Percentiles rank a stretch among this genome's conserved stretches.
phyloP scores from a whole-genome alignment of 495 filamentous ascomycete genomes.

The Penicillium dipodomyicola region DNA sequence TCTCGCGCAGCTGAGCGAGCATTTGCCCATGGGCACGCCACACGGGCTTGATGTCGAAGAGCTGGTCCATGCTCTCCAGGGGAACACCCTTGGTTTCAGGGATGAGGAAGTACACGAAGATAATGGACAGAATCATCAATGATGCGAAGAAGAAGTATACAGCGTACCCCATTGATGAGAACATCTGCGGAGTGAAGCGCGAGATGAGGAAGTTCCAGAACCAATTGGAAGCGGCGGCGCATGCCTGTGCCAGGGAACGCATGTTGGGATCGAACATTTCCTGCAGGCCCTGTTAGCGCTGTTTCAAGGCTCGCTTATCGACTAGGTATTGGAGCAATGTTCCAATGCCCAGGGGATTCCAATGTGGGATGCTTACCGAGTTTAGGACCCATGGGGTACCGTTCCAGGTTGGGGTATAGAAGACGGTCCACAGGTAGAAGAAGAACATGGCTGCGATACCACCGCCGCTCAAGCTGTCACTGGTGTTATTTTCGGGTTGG shows the following conservation, averaged over 20 bases:
- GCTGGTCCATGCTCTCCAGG: conserved; percentile 50
- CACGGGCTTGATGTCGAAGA: conserved; percentile 59
- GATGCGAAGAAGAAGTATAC: conserved; percentile 79
- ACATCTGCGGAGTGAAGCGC: conserved; percentile 75
- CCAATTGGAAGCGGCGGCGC: conserved; percentile 69
- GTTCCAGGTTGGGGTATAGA: conserved; percentile 76
- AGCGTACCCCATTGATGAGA: conserved; percentile 64
- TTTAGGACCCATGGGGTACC: conserved; percentile 67
- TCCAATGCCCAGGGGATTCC: background rate
- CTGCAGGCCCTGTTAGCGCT: conserved; percentile 17
- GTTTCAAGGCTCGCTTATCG: background rate
- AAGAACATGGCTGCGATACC: conserved; percentile 73
- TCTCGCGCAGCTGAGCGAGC: conserved; percentile 46
- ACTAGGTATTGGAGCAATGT: background rate
- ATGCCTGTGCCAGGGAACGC: conserved; percentile 65
- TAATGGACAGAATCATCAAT: conserved; percentile 63
- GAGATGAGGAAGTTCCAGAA: conserved; percentile 74
- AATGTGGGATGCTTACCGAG: conserved; percentile 36
- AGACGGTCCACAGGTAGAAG: conserved; percentile 78
- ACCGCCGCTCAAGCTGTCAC: conserved; percentile 44
- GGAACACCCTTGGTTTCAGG: conserved; percentile 64
- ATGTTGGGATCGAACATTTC: conserved; percentile 64
- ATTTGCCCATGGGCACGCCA: conserved; percentile 52
- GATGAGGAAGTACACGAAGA: conserved; percentile 66
- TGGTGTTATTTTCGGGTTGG: conserved; percentile 38